A percentile compares a stretch with the other conserved stretches of the same genome.
Evolutionary conservation across 352 stramenopile species (phyloP).

Genomic region (Globisporangium perplexum): DNA sequence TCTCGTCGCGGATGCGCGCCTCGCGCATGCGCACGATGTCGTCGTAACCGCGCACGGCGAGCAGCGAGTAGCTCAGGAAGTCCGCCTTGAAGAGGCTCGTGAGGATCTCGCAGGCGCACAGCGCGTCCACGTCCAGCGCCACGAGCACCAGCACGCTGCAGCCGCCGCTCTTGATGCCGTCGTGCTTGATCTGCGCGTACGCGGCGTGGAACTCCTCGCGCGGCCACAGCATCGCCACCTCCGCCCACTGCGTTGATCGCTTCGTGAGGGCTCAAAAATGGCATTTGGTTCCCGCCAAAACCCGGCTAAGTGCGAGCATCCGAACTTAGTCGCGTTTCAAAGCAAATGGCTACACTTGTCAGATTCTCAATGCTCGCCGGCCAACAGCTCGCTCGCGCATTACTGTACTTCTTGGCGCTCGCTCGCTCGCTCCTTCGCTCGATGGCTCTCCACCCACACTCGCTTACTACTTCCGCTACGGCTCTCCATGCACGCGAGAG

Average conservation of each 20-base stretch:
- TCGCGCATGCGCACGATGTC: constrained; percentile 77
- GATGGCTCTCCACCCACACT: not conserved
- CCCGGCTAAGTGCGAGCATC: too few species aligned
- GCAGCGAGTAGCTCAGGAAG: constrained; percentile 68
- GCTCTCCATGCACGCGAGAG: not conserved
- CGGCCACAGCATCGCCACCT: constrained; percentile 62
- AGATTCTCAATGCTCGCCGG: too few species aligned
- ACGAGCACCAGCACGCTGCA: constrained; percentile 92
- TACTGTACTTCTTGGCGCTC: not conserved
- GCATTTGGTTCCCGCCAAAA: not conserved
- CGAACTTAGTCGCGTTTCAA: too few species aligned
- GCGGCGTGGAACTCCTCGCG: constrained; percentile 81
- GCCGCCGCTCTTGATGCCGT: constrained; percentile 54
- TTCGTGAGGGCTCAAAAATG: not conserved
- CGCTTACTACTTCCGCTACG: not conserved
- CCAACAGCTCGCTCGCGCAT: too few species aligned
- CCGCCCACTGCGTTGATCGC: not conserved
- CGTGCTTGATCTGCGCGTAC: constrained; percentile 80
- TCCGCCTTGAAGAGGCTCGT: constrained; percentile 71
- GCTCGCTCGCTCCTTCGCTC: too few species aligned
- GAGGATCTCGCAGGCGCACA: constrained; percentile 93
- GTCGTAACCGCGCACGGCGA: constrained; percentile 78
- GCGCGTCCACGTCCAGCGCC: constrained; percentile 91
- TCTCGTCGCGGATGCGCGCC: constrained; percentile 51
- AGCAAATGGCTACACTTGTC: too few species aligned